Evolutionary conservation across 305 asterid species (phyloP).

Genomic region (Coffea humblotiana): DNA sequence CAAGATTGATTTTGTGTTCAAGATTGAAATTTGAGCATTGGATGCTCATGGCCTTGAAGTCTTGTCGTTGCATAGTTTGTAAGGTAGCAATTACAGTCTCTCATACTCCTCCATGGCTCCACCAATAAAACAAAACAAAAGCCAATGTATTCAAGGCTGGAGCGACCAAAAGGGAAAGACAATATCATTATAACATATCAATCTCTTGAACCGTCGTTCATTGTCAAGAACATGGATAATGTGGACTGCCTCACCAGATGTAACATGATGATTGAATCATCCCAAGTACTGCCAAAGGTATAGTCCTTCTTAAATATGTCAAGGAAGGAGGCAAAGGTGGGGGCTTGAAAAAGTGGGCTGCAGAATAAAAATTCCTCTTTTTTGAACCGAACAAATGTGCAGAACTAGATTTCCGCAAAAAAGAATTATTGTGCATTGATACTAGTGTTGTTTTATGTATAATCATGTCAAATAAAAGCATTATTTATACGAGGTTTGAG

Average conservation of each 20-base stretch:
- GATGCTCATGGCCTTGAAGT: too few relatives aligned
- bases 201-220: neutral
- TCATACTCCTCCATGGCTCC: neutral
- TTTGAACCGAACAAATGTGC: slow-evolving; percentile 25
- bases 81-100: neutral
- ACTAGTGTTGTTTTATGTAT: slow-evolving; percentile 7
- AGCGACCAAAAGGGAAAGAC: neutral
- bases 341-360: neutral
- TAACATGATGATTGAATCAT: slow-evolving; percentile 3
- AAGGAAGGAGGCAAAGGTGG: neutral
- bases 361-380: slow-evolving; percentile 15
- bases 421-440: neutral
- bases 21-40: too few relatives aligned
- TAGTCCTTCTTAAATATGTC: neutral
- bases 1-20: too few relatives aligned
- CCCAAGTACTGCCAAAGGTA: slow-evolving; percentile 25
- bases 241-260: slow-evolving; percentile 3
- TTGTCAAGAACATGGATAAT: neutral
- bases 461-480: neutral
- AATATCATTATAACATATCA: neutral
- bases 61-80: neutral
- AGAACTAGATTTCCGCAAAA: slow-evolving; percentile 22
- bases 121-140: slow-evolving; percentile 3
- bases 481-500: neutral
- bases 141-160: neutral